Evolutionary conservation across 768 basidiomycete genomes (phyloP).

Genomic region (Bullera alba): DNA sequence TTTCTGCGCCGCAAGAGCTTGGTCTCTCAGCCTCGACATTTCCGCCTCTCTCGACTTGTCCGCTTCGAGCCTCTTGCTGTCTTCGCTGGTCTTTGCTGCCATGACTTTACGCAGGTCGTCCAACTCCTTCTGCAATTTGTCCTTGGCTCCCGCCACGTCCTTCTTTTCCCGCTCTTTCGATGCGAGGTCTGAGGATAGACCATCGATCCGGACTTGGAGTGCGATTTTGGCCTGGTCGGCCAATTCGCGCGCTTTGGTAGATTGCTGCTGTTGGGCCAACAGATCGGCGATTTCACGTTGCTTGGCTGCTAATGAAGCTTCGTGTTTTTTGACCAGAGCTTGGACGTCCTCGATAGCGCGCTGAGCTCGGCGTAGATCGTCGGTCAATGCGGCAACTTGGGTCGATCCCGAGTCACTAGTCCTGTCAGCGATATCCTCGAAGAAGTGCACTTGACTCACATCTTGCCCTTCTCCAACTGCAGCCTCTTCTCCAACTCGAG

Average conservation of each 20-base stretch:
- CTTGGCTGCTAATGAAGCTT: constrained; percentile 60
- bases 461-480: constrained; percentile 57
- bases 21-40: constrained; percentile 61
- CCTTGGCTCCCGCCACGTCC: constrained; percentile 19
- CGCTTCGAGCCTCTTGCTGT: constrained; percentile 70
- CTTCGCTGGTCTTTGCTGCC: constrained; percentile 78
- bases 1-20: constrained; percentile 58
- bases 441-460: constrained; percentile 50
- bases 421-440: background rate
- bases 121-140: constrained; percentile 69
- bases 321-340: constrained; percentile 72
- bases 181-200: constrained; percentile 53
- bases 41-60: constrained; percentile 84
- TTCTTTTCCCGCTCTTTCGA: constrained; percentile 47
- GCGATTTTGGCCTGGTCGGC: constrained; percentile 19
- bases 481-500: constrained; percentile 69
- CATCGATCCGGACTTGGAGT: constrained; percentile 19
- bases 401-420: constrained; percentile 58
- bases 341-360: constrained; percentile 70
- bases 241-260: constrained; percentile 15
- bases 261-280: constrained; percentile 7
- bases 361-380: constrained; percentile 62
- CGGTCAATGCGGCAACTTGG: constrained; percentile 54
- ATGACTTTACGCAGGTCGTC: constrained; percentile 78
- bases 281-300: constrained; percentile 27